A percentile compares a stretch with the other conserved stretches of the same genome.
Conservation (phyloP, 108 stramenopile species). For the Chaetoceros muelleri region DNA sequence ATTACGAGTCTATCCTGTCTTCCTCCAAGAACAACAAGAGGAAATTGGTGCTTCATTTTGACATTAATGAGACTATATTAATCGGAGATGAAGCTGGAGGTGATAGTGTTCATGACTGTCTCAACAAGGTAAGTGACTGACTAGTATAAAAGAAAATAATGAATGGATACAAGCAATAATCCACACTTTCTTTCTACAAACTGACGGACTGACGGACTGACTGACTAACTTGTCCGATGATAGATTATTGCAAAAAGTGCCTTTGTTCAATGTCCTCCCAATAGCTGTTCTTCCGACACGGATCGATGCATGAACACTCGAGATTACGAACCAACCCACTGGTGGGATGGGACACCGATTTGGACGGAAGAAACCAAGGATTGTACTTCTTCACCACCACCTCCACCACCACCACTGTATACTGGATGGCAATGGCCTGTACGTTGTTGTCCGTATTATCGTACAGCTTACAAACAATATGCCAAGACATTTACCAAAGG, state of each 20-base stretch:
- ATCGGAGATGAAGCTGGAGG: constrained; percentile 79
- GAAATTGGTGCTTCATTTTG: constrained; percentile 21
- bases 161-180: no score
- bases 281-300: not conserved
- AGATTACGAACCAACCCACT: constrained; percentile 49
- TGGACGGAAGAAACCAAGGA: constrained; percentile 3
- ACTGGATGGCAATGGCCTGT: constrained; percentile 66
- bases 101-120: constrained; percentile 52
- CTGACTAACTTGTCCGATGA: no score
- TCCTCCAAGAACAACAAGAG: not conserved
- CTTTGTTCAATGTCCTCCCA: constrained; percentile 32
- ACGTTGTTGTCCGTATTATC: constrained; percentile 64
- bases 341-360: constrained; percentile 75
- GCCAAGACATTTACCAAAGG: constrained; percentile 46
- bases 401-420: constrained; percentile 49
- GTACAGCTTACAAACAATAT: constrained; percentile 40
- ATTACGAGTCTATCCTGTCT: not conserved
- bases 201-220: no score
- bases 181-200: not conserved
- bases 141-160: no score
- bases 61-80: constrained; percentile 38
- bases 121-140: constrained; percentile 58
- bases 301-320: constrained; percentile 6
- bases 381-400: not conserved
- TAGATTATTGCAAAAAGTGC: constrained; percentile 65